A percentile compares a stretch with the other conserved stretches of the same genome.
Evolutionary conservation across 495 filamentous ascomycete species (phyloP).

Genomic region (Cudoniella acicularis): DNA sequence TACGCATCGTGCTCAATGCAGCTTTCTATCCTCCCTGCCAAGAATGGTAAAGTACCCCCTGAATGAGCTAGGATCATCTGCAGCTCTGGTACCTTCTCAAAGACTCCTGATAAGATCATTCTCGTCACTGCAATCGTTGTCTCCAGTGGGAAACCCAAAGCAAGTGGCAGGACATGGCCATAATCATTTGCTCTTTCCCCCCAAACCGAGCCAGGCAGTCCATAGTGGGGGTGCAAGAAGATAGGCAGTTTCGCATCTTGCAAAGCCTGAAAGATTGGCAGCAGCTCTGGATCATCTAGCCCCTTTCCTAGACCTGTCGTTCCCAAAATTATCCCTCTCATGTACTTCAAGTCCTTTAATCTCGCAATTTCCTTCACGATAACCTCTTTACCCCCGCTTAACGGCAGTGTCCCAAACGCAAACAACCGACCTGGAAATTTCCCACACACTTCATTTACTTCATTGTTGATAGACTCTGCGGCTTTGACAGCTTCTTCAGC

Average conservation of each 20-base stretch:
- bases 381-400: conserved; percentile 59
- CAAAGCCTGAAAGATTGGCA: conserved; percentile 67
- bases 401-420: conserved; percentile 77
- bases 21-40: conserved; percentile 85
- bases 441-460: conserved; percentile 66
- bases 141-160: conserved; percentile 87
- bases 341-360: conserved; percentile 56
- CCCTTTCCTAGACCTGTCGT: conserved; percentile 79
- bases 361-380: conserved; percentile 63
- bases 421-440: conserved; percentile 59
- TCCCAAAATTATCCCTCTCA: conserved; percentile 83
- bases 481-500: conserved; percentile 55
- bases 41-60: conserved; percentile 83
- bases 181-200: conserved; percentile 68
- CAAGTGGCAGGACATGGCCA: conserved; percentile 84
- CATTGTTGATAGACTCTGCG: conserved; percentile 68
- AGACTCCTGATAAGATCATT: conserved; percentile 82
- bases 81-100: conserved; percentile 70
- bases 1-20: conserved; percentile 81
- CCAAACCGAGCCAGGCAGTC: conserved; percentile 74
- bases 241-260: conserved; percentile 59
- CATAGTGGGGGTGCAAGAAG: conserved; percentile 94
- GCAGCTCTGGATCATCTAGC: conserved; percentile 71
- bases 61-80: conserved; percentile 80
- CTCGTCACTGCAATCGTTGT: conserved; percentile 88